Evolutionary conservation across 1,284 basidiomycete genomes (phyloP), one percentile per base, ranked within the genome.

Genomic region (Rhodotorula sp.): DNA sequence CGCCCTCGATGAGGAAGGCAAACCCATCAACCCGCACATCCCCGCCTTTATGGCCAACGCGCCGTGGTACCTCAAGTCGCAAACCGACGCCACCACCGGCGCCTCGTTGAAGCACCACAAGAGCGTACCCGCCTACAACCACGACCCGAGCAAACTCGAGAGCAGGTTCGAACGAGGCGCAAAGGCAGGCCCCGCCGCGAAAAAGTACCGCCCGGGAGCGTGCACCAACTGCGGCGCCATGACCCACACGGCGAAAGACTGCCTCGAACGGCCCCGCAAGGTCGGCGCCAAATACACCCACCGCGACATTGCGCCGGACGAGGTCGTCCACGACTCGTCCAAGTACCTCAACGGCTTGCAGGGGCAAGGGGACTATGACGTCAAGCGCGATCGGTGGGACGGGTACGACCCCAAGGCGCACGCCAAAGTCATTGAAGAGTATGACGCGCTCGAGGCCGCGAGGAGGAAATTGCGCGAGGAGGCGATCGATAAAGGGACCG

Each of bases 141-240:
- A 85, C 58, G 84, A 86, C 62, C 81, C 87, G 20, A 85, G 86
- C 77, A 91, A 91, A 80, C 88, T 97, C 75, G 88, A 93, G 79
- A 88, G 89, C 74, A 96, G 94, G 92, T 97, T 97, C 81, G 90
- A 93, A 81, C 87, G 96, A 71, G 93, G 93, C n/a, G 86, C 86
- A 18, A 90, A 88, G 75, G 88, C 90, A 0, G 93, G 91, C 5
- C 92, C 93, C 0, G 91, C 92, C 1, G 91, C 94, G 54, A 97
- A 92, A 80, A 97, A 97, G 83, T 99, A 91, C 81, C 88, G 97
- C 77, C 96, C 97, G 81, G 96, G 96, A 48, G 97, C 96, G 47
- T 99, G 96, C 84, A 94, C 97, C 84, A 99, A 99, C 81, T 99
- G 96, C 79, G 96, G 96, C 70, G 91, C 96, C 23, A 90, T 97